Evolutionary conservation across 2,329 filamentous ascomycete genomes (phyloP).

Genomic region (Emydomyces testavorans): DNA sequence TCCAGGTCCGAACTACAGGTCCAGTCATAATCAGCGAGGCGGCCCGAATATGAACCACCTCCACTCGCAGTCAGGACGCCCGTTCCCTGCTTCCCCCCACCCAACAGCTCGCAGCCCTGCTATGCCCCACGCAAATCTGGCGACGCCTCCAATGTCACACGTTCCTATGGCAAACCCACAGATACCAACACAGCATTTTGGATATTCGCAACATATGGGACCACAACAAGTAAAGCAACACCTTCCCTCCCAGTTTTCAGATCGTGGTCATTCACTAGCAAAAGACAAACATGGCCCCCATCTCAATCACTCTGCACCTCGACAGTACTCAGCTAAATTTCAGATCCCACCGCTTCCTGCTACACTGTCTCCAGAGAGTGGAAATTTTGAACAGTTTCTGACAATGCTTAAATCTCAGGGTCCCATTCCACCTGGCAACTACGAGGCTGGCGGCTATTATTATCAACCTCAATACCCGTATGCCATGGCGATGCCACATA

Average conservation of each 20-base stretch:
- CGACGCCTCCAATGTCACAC: constrained; percentile 58
- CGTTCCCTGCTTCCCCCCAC: constrained; percentile 55
- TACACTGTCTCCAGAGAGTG: constrained; percentile 57
- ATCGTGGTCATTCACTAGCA: constrained; percentile 28
- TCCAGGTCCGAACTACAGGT: constrained; percentile 43
- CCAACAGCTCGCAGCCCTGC: constrained; percentile 54
- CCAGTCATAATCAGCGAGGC: constrained; percentile 41
- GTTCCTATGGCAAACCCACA: constrained; percentile 56
- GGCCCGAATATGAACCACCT: constrained; percentile 44
- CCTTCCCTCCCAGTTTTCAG: constrained; percentile 25
- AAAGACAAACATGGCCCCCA: constrained; percentile 22
- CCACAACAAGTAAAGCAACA: constrained; percentile 50
- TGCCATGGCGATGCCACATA: constrained; percentile 24
- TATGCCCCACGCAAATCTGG: constrained; percentile 53
- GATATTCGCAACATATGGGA: constrained; percentile 47
- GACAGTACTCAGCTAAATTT: constrained; percentile 17
- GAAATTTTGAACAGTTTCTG: constrained; percentile 63
- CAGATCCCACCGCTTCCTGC: constrained; percentile 17
- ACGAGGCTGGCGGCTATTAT: constrained; percentile 39
- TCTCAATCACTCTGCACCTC: constrained; percentile 18
- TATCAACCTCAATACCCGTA: constrained; percentile 29
- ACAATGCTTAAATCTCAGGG: constrained; percentile 54
- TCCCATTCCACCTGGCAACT: constrained; percentile 40
- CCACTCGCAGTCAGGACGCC: constrained; percentile 35
- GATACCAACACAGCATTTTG: constrained; percentile 51